Base-by-base conservation (phyloP, 2,329 filamentous ascomycete species). In the Amauroascus niger region DNA sequence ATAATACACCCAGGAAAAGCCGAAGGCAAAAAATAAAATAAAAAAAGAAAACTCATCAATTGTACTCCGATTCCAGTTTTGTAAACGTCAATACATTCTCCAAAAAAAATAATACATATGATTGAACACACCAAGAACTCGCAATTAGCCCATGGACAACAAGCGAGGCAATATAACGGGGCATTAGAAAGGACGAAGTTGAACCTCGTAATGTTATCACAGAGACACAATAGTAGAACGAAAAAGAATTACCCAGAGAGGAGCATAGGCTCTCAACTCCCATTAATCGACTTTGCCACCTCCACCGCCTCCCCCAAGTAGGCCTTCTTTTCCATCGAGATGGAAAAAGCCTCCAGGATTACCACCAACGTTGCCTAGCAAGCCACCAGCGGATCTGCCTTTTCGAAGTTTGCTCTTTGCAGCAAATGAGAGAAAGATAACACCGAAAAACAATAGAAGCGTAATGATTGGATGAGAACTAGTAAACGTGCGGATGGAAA, bases 291-390 rank as follows among this genome's bases (percentile, higher is more conserved):
- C 73, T 61, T 76, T 76, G 49, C 71, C 74, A 24, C 65, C 63
- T 40, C 51, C 56, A 28, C 63, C 63, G 18, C 66, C 67, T 49
- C 69, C 69, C 54, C 68, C 71, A 60, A 76, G 60, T 37, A 74
- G 56, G 26, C 73, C 71, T 58, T 75, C 73, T 62, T 76, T 76
- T 33, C 71, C 72, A 60, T 76, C 74, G 22, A 76, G 64, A 54
- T 72, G 68, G 63, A 76, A 74, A 60, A 75, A 75, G 11, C 73
- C 73, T 50, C 64, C 61, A 52, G 58, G 65, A 53, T 64, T 63
- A 52, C 67, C 67, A 8, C 58, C 51, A 14, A 55, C 59, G 22
- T 35, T 52, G 35, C 67, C 67, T 40, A 71, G 62, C 33, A 69
- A 67, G 13, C 68, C 68, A 22, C 67, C 67, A 51, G 64, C 63